phyloP scores from a whole-genome alignment of 441 rosid genomes.

The Melastoma candidum region DNA sequence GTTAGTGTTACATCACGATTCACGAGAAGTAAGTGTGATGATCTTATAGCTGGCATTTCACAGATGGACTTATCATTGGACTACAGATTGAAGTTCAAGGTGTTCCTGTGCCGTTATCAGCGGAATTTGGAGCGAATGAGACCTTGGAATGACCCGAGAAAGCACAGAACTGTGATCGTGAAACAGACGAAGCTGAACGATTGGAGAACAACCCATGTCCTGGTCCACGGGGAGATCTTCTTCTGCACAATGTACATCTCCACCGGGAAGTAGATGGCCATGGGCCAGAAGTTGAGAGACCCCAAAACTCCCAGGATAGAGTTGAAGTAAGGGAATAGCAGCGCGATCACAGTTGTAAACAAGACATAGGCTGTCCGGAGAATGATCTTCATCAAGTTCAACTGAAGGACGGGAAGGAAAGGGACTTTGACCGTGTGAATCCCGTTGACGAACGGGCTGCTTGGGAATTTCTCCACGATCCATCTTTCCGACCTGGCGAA shows the following conservation, averaged over 20 bases:
- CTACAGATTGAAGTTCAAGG: no score
- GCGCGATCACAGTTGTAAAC: slow-evolving; percentile 32
- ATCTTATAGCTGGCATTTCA: no score
- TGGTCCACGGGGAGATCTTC: slow-evolving; percentile 23
- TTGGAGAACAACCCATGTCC: slow-evolving; percentile 37
- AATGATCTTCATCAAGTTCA: slow-evolving; percentile 27
- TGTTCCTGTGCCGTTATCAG: no score
- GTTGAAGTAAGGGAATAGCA: slow-evolving; percentile 42
- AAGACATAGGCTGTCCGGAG: slow-evolving; percentile 30
- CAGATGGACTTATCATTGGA: no score
- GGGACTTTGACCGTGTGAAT: slow-evolving; percentile 10
- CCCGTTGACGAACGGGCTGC: slow-evolving; percentile 25
- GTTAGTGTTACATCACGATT: no score
- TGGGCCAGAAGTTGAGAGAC: slow-evolving; percentile 44
- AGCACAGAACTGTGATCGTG: slow-evolving; percentile 20
- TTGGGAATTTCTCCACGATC: slow-evolving; percentile 21
- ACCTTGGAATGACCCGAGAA: no score
- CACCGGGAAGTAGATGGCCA: slow-evolving; percentile 41
- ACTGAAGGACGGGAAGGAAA: no score
- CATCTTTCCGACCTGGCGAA: slow-evolving; percentile 34
- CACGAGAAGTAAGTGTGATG: no score
- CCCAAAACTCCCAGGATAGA: slow-evolving; percentile 39
- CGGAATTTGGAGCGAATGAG: no score
- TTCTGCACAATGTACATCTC: slow-evolving; percentile 27
- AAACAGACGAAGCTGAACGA: slow-evolving; percentile 36